Evolutionary conservation across 371 early-diverging fungal species (phyloP), one percentile per base, ranked within the genome.

Genomic region (Parasitella parasitica): DNA sequence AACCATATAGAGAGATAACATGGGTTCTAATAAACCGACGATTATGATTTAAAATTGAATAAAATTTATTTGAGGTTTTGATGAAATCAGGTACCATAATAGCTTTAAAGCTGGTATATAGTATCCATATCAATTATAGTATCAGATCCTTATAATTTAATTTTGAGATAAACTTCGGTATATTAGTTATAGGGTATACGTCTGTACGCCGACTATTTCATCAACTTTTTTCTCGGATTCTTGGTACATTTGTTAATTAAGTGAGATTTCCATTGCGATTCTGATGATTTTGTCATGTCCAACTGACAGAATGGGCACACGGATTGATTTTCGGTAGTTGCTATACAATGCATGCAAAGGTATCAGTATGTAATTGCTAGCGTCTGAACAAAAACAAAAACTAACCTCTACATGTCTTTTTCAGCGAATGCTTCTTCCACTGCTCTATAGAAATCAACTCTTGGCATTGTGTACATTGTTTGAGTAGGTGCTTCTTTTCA

Each of bases 241-340:
- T 65, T 80, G 2, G 80, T 76, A 54, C 91, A 85, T 39, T 81
- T 80, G 22, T 64, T 57, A 15, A 89, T 58, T 32, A 92, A 71
- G 68, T 92, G 92, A 15, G 64, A 28, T 38, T 84, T 87, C 91
- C 91, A 92, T 20, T 79, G 80, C 6, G 67, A 64, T 16, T 92
- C 92, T 2, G 80, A 81, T 8, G 75, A 77, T 11, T 80, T 73
- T 18, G 68, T 72, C 34, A 91, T 77, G 46, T 82, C 81, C 1
- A 49, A 27, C n/a, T 84, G 83, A 71, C 92, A 91, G 3, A 87
- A 70, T 2, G 92, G 91, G 63, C 92, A 93, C 38, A 85, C 72
- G 28, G 78, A 78, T 36, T 76, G 72, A 35, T 66, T 48, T 11
- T 51, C 50, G 4, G 60, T 54, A 16, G 67, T 53, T 0, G 57